phyloP scores from a whole-genome alignment of 2,329 filamentous ascomycete species.

The Orbilia oligospora region DNA sequence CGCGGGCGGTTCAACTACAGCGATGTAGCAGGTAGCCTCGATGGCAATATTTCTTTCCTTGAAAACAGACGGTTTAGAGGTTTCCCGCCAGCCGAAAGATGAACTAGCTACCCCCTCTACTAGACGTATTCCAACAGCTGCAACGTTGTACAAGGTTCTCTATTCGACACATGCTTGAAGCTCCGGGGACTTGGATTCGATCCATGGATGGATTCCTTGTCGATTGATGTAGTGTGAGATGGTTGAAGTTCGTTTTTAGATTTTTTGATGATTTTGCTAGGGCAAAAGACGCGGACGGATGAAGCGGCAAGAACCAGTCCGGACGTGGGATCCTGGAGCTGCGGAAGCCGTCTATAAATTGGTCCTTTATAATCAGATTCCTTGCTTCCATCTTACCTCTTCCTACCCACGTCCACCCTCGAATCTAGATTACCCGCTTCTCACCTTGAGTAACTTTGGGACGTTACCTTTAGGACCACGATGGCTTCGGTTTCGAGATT shows the following conservation, averaged over 20 bases:
- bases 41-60: background rate
- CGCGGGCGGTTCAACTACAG: conserved; percentile 33
- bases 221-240: background rate
- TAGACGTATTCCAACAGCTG: conserved; percentile 7
- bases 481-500: conserved; percentile 24
- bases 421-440: background rate
- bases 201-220: background rate
- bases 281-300: conserved; percentile 21
- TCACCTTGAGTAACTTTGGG: conserved; percentile 3
- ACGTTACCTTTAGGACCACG: conserved; percentile 1
- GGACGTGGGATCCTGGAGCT: conserved; percentile 12
- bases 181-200: conserved; percentile 41
- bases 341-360: conserved; percentile 31
- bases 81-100: conserved; percentile 10
- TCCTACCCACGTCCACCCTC: background rate
- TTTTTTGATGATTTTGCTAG: background rate
- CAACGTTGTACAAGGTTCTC: conserved; percentile 56
- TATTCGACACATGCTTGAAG: conserved; percentile 53
- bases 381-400: conserved; percentile 4
- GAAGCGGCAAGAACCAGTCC: conserved; percentile 7
- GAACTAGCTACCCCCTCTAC: no score
- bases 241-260: background rate
- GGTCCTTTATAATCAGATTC: conserved; percentile 9
- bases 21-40: background rate
- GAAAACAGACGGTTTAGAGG: background rate